These are phyloP conservation scores for Leptodontidium sp. DNA, from an alignment of 2,329 filamentous ascomycete genomes.

Conservation along the genomic window DNA sequence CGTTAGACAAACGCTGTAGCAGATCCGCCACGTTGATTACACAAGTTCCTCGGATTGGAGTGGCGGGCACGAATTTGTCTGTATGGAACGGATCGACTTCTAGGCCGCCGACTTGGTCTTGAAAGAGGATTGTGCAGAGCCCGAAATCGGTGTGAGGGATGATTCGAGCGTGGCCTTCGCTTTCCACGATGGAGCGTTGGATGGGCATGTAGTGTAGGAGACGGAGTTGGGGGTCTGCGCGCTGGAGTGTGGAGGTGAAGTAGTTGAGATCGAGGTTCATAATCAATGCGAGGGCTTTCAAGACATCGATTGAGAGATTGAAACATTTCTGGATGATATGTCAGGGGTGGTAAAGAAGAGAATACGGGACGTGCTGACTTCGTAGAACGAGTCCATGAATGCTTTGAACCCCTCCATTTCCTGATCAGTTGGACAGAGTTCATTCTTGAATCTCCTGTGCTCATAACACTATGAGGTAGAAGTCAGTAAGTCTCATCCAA, in stretches of 20 bases:
- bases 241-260: slow-evolving; percentile 15
- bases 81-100: slow-evolving; percentile 34
- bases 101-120: slow-evolving; percentile 32
- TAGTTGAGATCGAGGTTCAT: slow-evolving; percentile 20
- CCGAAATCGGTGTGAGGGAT: slow-evolving; percentile 34
- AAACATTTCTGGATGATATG: slow-evolving; percentile 19
- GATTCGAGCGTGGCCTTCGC: slow-evolving; percentile 29
- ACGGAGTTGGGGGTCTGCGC: slow-evolving; percentile 28
- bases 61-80: slow-evolving; percentile 24
- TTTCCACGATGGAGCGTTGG: slow-evolving; percentile 18
- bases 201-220: slow-evolving; percentile 36
- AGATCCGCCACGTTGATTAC: slow-evolving; percentile 34
- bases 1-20: slow-evolving; percentile 31
- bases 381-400: slow-evolving; percentile 23
- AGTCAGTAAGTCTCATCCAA: background rate
- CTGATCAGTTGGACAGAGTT: slow-evolving; percentile 17
- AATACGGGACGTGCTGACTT: background rate
- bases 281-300: slow-evolving; percentile 19
- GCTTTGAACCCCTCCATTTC: slow-evolving; percentile 17
- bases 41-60: slow-evolving; percentile 25
- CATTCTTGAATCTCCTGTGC: slow-evolving; percentile 23
- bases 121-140: slow-evolving; percentile 32
- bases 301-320: slow-evolving; percentile 19
- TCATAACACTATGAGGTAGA: slow-evolving; percentile 17
- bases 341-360: background rate